Base-by-base conservation (phyloP, 176 grass and related monocot species). In the Hordeum vulgare region DNA sequence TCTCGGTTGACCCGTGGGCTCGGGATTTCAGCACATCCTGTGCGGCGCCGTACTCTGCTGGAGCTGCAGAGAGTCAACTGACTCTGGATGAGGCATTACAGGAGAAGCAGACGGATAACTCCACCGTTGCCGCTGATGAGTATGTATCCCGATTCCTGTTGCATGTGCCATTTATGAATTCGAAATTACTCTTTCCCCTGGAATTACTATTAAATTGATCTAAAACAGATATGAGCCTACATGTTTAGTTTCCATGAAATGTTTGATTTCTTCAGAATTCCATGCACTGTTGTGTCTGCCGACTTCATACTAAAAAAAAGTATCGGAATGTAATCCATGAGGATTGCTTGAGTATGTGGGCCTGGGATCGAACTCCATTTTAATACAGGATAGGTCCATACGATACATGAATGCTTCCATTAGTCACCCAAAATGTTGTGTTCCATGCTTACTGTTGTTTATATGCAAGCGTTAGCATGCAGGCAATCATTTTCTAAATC, bases 31-130 rank as follows among this genome's bases (percentile, higher is more conserved):
- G 61, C 61, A 78, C 69, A 1, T 89, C 78, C 2, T 91, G 89
- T 83, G 76, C 39, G 14, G 73, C 87, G 1, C 85, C 93, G 14
- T 96, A 83, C 75, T 93, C 89, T 79, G 84, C 87, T 23, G 91
- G 91, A 62, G 87, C 89, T 24, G 88, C 91, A 75, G 93, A 88
- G 65, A 66, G 82, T 67, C 89, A 98, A 2, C 60, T 98, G 17
- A 89, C 93, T 2, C 84, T 95, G n/a, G 89, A 90, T 88, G 92
- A 91, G 54, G 37, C 66, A 51, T 21, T 78, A 60, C 74, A 17
- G 83, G 92, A 89, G n/a, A 83, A 89, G 63, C 85, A 91, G 88
- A 88, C 75, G 66, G 86, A 83, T 39, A 90, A 67, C 71, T 93
- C 92, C 54, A 33, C 81, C 0, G 26, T 27, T 61, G 69, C 89